Evolutionary conservation across 2,329 filamentous ascomycete genomes (phyloP).

Genomic region (Ceratocystis ficicola): DNA sequence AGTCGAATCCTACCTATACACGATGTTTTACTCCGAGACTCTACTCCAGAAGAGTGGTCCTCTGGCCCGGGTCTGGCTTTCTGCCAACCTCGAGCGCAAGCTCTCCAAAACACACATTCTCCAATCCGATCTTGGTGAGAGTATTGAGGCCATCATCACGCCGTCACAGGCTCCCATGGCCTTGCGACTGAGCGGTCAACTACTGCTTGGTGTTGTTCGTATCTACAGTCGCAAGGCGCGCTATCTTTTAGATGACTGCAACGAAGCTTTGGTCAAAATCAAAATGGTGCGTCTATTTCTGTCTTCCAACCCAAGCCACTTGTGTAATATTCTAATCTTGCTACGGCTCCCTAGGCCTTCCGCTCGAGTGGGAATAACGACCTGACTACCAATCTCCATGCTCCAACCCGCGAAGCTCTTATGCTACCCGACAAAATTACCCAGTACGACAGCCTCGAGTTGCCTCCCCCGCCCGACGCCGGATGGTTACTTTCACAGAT

Average conservation of each 20-base stretch:
- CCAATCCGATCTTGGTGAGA: constrained; percentile 87
- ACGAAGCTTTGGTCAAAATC: constrained; percentile 93
- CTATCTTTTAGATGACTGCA: constrained; percentile 93
- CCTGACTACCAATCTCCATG: constrained; percentile 67
- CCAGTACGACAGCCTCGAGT: constrained; percentile 66
- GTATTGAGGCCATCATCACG: constrained; percentile 88
- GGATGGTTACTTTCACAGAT: constrained; percentile 70
- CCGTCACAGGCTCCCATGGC: constrained; percentile 91
- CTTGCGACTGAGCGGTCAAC: constrained; percentile 80
- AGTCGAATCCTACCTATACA: constrained; percentile 26
- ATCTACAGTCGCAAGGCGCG: constrained; percentile 97
- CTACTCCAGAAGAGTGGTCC: constrained; percentile 94
- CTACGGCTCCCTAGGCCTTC: constrained; percentile 55
- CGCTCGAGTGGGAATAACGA: constrained; percentile 91
- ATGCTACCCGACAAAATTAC: constrained; percentile 88
- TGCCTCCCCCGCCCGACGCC: constrained; percentile 76
- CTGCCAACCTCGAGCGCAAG: constrained; percentile 96
- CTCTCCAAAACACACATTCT: constrained; percentile 93
- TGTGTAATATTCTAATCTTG: neutral
- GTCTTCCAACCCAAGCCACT: no score
- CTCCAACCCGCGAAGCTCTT: constrained; percentile 72
- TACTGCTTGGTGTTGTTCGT: constrained; percentile 86
- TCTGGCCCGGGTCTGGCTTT: constrained; percentile 93
- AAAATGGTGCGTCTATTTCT: constrained; percentile 62
- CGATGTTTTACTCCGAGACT: constrained; percentile 96